phyloP scores from a whole-genome alignment of 345 rosid genomes.

The Populus tremula region DNA sequence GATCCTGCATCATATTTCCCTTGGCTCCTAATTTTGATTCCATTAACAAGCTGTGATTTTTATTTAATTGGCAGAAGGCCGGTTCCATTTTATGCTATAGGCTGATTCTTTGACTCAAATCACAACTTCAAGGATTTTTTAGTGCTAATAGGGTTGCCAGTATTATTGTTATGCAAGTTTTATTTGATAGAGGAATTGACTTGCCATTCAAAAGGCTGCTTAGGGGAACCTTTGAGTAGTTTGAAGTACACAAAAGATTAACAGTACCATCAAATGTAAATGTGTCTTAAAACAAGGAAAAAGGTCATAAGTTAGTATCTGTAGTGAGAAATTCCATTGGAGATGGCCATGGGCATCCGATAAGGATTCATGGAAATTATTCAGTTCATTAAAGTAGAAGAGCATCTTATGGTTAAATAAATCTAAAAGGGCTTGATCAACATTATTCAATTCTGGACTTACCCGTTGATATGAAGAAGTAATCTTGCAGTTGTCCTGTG shows the following conservation, averaged over 20 bases:
- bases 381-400: neutral
- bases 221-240: neutral
- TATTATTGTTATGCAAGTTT: neutral
- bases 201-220: neutral
- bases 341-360: neutral
- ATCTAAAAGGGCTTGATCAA: neutral
- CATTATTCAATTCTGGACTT: conserved; percentile 25
- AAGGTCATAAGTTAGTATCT: neutral
- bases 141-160: neutral
- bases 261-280: neutral
- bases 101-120: neutral
- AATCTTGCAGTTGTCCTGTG: conserved; percentile 86
- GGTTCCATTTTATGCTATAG: neutral
- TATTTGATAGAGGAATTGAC: neutral
- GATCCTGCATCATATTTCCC: neutral
- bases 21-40: neutral
- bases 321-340: neutral
- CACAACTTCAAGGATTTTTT: neutral
- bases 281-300: neutral
- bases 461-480: conserved; percentile 93
- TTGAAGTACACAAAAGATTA: neutral
- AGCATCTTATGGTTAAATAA: neutral
- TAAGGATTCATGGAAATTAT: neutral
- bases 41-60: neutral
- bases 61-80: neutral